phyloP scores from a whole-genome alignment of 2,329 filamentous ascomycete genomes.

The Colletotrichum ledebouriae region DNA sequence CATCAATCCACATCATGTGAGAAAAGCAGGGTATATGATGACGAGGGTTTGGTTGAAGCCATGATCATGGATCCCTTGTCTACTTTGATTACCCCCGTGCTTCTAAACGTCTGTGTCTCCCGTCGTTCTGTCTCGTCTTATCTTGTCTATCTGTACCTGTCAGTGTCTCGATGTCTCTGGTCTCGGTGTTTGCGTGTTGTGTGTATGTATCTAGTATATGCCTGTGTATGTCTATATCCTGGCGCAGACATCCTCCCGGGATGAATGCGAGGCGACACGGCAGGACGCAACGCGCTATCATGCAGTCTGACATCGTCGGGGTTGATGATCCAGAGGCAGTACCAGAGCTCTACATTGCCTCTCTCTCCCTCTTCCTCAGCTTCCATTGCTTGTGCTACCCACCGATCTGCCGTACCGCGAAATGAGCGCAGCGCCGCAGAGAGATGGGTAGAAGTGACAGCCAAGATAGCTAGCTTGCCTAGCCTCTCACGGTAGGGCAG shows the following conservation, averaged over 20 bases:
- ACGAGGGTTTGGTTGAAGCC: slow-evolving; percentile 26
- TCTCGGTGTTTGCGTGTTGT: slow-evolving; percentile 14
- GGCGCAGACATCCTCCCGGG: slow-evolving; percentile 1
- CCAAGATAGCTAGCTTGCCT: not conserved
- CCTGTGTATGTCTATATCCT: slow-evolving; percentile 6
- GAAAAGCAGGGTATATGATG: slow-evolving; percentile 13
- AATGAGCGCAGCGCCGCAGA: slow-evolving; percentile 20
- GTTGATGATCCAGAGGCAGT: not conserved
- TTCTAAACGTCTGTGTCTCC: not conserved
- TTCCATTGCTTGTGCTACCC: not conserved
- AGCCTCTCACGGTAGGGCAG: slow-evolving; percentile 13
- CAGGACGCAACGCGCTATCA: slow-evolving; percentile 21
- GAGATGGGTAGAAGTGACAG: slow-evolving; percentile 20
- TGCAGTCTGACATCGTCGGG: slow-evolving; percentile 29
- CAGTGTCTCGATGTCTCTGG: not conserved
- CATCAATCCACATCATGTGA: slow-evolving; percentile 3
- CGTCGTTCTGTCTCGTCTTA: not conserved
- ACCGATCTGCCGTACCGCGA: slow-evolving; percentile 9
- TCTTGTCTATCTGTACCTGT: slow-evolving; percentile 10
- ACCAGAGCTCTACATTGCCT: not conserved
- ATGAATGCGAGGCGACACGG: slow-evolving; percentile 11
- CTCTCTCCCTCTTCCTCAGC: not conserved
- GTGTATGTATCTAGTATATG: not conserved
- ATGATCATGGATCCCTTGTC: slow-evolving; percentile 34
- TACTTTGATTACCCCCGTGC: slow-evolving; percentile 3